phyloP scores from a whole-genome alignment of 177 flowering plant species.

The Vitis hybrid region DNA sequence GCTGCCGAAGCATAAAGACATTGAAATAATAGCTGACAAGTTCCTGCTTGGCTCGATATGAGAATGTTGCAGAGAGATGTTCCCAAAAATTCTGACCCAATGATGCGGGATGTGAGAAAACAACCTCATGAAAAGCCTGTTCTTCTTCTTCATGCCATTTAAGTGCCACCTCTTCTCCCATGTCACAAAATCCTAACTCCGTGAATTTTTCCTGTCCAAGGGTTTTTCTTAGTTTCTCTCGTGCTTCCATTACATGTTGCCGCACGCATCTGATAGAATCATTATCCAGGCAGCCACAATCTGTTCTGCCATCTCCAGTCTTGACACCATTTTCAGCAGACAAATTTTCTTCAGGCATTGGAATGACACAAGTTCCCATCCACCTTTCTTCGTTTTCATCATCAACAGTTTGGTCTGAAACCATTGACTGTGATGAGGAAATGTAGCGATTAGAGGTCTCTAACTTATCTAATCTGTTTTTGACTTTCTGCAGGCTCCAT shows the following conservation, averaged over 20 bases:
- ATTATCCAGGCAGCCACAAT: slow-evolving; percentile 25
- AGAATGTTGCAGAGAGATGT: slow-evolving; percentile 19
- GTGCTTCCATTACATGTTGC: slow-evolving; percentile 30
- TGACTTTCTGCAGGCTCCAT: background rate
- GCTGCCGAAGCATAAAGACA: slow-evolving; percentile 32
- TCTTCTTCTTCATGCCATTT: slow-evolving; percentile 35
- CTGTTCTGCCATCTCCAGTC: slow-evolving; percentile 16
- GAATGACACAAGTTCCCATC: slow-evolving; percentile 21
- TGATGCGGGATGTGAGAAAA: slow-evolving; percentile 22
- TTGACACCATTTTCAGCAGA: background rate
- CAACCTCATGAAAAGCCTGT: slow-evolving; percentile 22
- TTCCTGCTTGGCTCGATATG: slow-evolving; percentile 22
- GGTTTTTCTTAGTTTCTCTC: slow-evolving; percentile 16
- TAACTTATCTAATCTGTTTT: background rate
- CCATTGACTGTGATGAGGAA: background rate
- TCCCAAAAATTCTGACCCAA: slow-evolving; percentile 27
- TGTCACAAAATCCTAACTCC: slow-evolving; percentile 27
- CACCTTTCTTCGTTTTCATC: background rate
- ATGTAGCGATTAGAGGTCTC: background rate
- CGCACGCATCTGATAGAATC: slow-evolving; percentile 31
- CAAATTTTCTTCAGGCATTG: slow-evolving; percentile 13
- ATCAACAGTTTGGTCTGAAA: background rate
- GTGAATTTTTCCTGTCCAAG: slow-evolving; percentile 21
- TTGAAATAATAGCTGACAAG: slow-evolving; percentile 38
- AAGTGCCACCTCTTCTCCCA: slow-evolving; percentile 28